phyloP scores from a whole-genome alignment of 805 yeast species.

The Yarrowia divulgata region DNA sequence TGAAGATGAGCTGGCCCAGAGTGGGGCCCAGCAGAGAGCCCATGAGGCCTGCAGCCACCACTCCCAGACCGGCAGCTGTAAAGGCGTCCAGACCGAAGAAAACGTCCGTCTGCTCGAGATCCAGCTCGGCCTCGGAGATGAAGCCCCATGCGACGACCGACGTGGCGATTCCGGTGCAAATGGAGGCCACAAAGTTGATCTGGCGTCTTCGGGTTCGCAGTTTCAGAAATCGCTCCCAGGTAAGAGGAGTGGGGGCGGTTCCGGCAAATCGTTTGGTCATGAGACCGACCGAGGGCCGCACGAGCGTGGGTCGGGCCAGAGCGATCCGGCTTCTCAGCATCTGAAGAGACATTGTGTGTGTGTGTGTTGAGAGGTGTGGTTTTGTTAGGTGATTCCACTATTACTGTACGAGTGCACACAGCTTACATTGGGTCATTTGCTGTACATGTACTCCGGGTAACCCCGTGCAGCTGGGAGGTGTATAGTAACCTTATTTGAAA shows the following conservation, averaged over 20 bases:
- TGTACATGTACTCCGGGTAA: slow-evolving; percentile 31
- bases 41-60: slow-evolving; percentile 71
- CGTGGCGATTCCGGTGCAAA: slow-evolving; percentile 70
- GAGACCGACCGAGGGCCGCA: slow-evolving; percentile 24
- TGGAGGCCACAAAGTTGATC: slow-evolving; percentile 71
- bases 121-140: slow-evolving; percentile 82
- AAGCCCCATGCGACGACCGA: slow-evolving; percentile 74
- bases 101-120: slow-evolving; percentile 71
- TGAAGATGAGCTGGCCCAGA: slow-evolving; percentile 75
- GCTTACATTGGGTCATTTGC: slow-evolving; percentile 21
- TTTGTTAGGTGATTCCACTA: slow-evolving; percentile 1
- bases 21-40: slow-evolving; percentile 87
- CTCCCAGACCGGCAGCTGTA: slow-evolving; percentile 76
- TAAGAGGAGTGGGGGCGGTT: slow-evolving; percentile 49
- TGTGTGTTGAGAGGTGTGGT: not conserved
- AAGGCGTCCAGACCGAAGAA: slow-evolving; percentile 91
- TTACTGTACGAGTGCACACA: too few species aligned
- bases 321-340: slow-evolving; percentile 33
- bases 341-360: slow-evolving; percentile 22
- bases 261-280: slow-evolving; percentile 37
- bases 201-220: slow-evolving; percentile 78
- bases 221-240: slow-evolving; percentile 82
- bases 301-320: slow-evolving; percentile 23
- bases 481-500: not conserved
- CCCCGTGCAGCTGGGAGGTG: slow-evolving; percentile 3